Evolutionary conservation across 495 filamentous ascomycete species (phyloP).

Genomic region (Lophiostoma macrostomum): DNA sequence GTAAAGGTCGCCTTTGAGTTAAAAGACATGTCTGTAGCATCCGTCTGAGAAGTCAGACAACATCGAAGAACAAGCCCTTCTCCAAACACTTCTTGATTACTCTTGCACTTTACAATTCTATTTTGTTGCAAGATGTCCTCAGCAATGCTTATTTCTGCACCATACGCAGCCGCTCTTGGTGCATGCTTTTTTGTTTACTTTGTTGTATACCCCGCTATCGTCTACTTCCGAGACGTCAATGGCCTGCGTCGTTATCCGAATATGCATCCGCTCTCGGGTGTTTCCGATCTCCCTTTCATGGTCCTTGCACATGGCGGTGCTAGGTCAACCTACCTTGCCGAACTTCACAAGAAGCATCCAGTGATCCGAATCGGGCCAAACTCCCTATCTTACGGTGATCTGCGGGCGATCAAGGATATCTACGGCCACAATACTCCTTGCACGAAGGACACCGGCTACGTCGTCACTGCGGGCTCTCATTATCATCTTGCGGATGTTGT

Average conservation of each 20-base stretch:
- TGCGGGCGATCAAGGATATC: slow-evolving; percentile 53
- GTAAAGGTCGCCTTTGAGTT: no score
- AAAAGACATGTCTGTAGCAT: no score
- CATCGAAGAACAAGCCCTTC: no score
- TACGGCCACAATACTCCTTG: slow-evolving; percentile 54
- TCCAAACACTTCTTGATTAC: background rate
- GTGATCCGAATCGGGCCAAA: slow-evolving; percentile 55
- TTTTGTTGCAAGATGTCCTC: background rate
- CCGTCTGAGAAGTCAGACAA: no score
- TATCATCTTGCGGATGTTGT: slow-evolving; percentile 49
- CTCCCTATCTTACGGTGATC: slow-evolving; percentile 48
- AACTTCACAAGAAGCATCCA: slow-evolving; percentile 46
- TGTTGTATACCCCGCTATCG: slow-evolving; percentile 41
- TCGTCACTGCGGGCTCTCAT: slow-evolving; percentile 43
- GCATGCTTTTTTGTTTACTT: slow-evolving; percentile 44
- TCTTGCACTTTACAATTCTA: background rate
- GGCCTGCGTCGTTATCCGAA: slow-evolving; percentile 51
- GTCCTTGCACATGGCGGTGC: slow-evolving; percentile 44
- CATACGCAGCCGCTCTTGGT: slow-evolving; percentile 5
- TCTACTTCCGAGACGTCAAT: slow-evolving; percentile 50
- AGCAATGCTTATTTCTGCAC: slow-evolving; percentile 2
- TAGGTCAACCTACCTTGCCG: slow-evolving; percentile 44
- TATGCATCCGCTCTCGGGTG: slow-evolving; percentile 44
- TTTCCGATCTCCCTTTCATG: slow-evolving; percentile 50
- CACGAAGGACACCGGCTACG: slow-evolving; percentile 50